A percentile compares a stretch with the other conserved stretches of the same genome.
Evolutionary conservation across 2,329 filamentous ascomycete genomes (phyloP).

Genomic region (Aspergillus oerlinghausenensis): DNA sequence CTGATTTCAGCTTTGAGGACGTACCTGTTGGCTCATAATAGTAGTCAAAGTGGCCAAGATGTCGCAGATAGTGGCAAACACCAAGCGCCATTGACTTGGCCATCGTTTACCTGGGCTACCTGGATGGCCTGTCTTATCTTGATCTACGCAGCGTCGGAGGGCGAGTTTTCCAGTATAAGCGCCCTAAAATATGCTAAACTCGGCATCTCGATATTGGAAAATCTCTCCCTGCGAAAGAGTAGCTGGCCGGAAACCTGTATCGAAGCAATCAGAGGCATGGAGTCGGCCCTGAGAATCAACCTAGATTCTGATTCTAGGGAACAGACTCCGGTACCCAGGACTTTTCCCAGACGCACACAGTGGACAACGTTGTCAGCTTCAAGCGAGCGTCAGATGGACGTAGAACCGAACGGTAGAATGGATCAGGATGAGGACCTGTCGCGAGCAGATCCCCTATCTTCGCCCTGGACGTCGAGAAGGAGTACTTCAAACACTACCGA

Average conservation of each 20-base stretch:
- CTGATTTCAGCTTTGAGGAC: constrained; percentile 42
- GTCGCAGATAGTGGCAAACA: background rate
- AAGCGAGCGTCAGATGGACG: background rate
- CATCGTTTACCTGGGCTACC: constrained; percentile 50
- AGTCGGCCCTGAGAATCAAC: constrained; percentile 20
- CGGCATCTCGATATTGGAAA: constrained; percentile 29
- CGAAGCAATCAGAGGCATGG: constrained; percentile 33
- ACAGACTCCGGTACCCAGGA: background rate
- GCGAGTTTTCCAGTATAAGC: constrained; percentile 36
- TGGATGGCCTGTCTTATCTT: constrained; percentile 53
- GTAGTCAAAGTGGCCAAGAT: background rate
- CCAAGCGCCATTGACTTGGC: constrained; percentile 42
- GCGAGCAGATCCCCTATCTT: background rate
- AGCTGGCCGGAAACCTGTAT: constrained; percentile 39
- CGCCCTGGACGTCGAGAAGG: background rate
- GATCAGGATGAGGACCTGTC: background rate
- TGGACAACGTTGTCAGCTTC: background rate
- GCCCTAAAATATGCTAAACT: constrained; percentile 38
- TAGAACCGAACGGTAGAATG: background rate
- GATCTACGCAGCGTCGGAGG: constrained; percentile 47
- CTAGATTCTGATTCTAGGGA: background rate
- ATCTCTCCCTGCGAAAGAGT: constrained; percentile 30
- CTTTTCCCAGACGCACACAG: background rate
- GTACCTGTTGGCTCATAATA: constrained; percentile 14
- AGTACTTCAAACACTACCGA: background rate